These are phyloP conservation scores for Orbilia blumenaviensis DNA, from an alignment of 2,329 filamentous ascomycete genomes.

Conservation along the genomic window DNA sequence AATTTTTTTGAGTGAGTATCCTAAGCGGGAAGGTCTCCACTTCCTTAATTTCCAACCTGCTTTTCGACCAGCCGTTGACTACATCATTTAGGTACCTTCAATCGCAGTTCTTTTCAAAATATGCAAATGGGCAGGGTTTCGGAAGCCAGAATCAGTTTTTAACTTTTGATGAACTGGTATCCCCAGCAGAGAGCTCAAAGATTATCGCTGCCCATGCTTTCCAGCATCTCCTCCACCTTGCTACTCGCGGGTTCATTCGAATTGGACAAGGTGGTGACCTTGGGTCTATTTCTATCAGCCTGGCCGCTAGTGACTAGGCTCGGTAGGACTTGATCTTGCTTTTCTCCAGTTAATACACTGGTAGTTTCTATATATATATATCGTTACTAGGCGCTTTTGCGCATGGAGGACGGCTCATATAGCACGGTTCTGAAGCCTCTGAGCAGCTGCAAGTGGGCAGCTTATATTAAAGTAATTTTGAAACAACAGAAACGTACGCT, in stretches of 20 bases:
- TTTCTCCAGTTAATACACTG: not conserved
- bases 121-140: not conserved
- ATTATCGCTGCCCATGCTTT: constrained; percentile 56
- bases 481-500: too few relatives aligned
- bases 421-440: too few relatives aligned
- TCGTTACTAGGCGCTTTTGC: too few relatives aligned
- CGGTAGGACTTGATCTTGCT: not conserved
- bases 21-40: not conserved
- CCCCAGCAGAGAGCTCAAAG: constrained; percentile 43
- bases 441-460: too few relatives aligned
- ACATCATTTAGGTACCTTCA: constrained; percentile 12
- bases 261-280: constrained; percentile 54
- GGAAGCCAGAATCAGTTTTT: constrained; percentile 45
- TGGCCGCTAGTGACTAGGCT: not conserved
- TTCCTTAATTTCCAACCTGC: too few relatives aligned
- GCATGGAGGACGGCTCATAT: too few relatives aligned
- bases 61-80: too few relatives aligned
- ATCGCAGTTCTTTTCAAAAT: constrained; percentile 17
- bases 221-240: constrained; percentile 55
- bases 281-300: constrained; percentile 53
- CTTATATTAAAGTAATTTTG: too few relatives aligned
- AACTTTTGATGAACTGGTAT: constrained; percentile 55
- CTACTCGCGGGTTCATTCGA: constrained; percentile 54
- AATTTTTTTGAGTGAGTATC: constrained; percentile 56
- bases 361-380: not conserved